Evolutionary conservation across 805 yeast genomes (phyloP), one percentile per base, ranked within the genome.

Genomic region (Cyberlindnera galapagoensis): DNA sequence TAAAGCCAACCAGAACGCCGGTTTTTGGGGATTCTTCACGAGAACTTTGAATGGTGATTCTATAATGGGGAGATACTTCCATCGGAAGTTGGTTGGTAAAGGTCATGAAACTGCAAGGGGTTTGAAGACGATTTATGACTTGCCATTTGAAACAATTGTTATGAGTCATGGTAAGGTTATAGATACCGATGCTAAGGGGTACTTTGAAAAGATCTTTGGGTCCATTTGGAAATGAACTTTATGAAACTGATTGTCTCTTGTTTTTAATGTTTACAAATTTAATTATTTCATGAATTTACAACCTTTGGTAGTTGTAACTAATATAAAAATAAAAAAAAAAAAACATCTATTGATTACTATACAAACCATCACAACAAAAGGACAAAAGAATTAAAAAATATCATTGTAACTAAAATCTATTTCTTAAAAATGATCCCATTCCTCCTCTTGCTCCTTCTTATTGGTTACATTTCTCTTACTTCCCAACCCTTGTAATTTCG

Each of bases 351-450:
- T n/a, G n/a, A n/a, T n/a, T n/a, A n/a, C n/a, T n/a, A n/a, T n/a
- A n/a, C n/a, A n/a, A n/a, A n/a, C 8, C 10, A 20, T 20, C 9
- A 20, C 21, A 23, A 7, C 13, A n/a, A 9, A n/a, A 9, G n/a
- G 7, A 23, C 25, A 23, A n/a, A 8, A 23, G 7, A 23, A 23
- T 7, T 23, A 23, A 23, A 23, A 23, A 23, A 20, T 20, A 20
- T 9, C 10, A 9, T 20, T 20, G 21, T 10, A 20, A 20, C 8
- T 10, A 9, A 9, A n/a, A n/a, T 26, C 16, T 20, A 14, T 12
- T 4, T 8, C 18, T 27, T 35, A 79, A 54, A 80, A 80, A 31
- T 70, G 76, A 52, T 79, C 85, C 86, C 87, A 80, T 35, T 71
- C 70, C 43, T 76, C 83, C 21, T 72, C 77, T 17, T 67, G 69